Percentiles rank a stretch among this genome's conserved stretches.
Evolutionary conservation across 2,329 filamentous ascomycete species (phyloP).

Genomic region (Pseudophaeomoniella oleicola): DNA sequence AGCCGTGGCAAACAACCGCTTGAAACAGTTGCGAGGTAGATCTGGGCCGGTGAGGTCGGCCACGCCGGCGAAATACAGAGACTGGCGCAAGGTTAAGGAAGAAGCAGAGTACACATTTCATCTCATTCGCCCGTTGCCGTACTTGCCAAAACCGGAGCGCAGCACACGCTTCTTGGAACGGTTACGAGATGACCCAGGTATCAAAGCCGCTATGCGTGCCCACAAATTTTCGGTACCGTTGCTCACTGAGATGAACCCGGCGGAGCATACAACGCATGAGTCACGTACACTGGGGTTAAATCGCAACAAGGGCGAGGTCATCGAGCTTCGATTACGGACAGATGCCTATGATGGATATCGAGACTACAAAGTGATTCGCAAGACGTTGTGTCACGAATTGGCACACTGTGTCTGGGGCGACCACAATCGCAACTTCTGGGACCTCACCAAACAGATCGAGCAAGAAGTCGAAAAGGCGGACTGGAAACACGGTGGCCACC

Average conservation of each 20-base stretch:
- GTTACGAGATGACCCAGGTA: conserved; percentile 69
- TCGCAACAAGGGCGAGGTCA: conserved; percentile 72
- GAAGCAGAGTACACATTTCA: conserved; percentile 67
- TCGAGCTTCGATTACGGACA: conserved; percentile 80
- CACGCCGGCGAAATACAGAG: conserved; percentile 7
- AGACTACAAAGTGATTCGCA: conserved; percentile 81
- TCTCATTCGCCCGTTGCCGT: conserved; percentile 56
- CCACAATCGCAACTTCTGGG: conserved; percentile 83
- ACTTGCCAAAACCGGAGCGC: conserved; percentile 62
- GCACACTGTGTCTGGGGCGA: conserved; percentile 78
- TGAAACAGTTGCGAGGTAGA: conserved; percentile 4
- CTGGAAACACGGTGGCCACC: conserved; percentile 57
- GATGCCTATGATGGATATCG: conserved; percentile 89
- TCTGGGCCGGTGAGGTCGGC: conserved; percentile 5
- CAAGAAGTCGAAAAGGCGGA: conserved; percentile 68
- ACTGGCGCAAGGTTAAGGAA: conserved; percentile 27
- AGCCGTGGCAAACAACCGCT: conserved; percentile 10
- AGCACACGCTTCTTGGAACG: conserved; percentile 59
- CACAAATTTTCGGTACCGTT: conserved; percentile 75
- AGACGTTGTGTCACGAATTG: conserved; percentile 87
- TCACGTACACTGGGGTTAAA: conserved; percentile 74
- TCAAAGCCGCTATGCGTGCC: conserved; percentile 66
- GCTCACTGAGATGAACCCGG: conserved; percentile 90
- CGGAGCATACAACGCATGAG: conserved; percentile 69
- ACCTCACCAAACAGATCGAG: conserved; percentile 70